A percentile compares a stretch with the other conserved stretches of the same genome.
These are phyloP conservation scores for Vickermania ingenoplastis DNA, from an alignment of 208 protist species.

Conservation along the genomic window DNA sequence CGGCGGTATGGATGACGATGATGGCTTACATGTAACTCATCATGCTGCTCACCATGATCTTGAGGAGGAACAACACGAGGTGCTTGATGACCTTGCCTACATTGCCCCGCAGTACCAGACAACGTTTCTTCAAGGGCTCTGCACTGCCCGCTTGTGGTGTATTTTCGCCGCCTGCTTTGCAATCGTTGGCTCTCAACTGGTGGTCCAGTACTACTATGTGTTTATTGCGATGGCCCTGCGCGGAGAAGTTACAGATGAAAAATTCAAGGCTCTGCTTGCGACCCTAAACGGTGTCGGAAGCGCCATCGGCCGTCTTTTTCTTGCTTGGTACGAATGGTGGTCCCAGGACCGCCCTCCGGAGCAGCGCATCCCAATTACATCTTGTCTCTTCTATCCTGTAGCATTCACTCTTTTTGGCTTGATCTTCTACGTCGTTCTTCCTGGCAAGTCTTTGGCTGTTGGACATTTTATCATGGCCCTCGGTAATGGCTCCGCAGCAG, in stretches of 20 bases:
- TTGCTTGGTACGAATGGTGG: conserved; percentile 20
- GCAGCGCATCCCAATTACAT: conserved; percentile 13
- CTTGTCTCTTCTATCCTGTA: conserved; percentile 11
- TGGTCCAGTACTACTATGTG: conserved; percentile 21
- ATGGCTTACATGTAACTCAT: background rate
- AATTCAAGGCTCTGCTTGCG: conserved; percentile 14
- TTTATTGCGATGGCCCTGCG: conserved; percentile 19
- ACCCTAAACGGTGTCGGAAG: conserved; percentile 16
- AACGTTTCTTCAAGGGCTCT: conserved; percentile 16
- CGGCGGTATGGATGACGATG: conserved; percentile 5
- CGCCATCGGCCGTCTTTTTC: conserved; percentile 14
- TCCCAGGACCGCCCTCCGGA: conserved; percentile 15
- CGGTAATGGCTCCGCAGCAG: conserved; percentile 10
- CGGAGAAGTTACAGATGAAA: conserved; percentile 9
- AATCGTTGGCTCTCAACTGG: conserved; percentile 12
- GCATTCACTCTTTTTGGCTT: background rate
- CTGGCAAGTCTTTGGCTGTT: background rate
- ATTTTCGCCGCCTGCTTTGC: conserved; percentile 15
- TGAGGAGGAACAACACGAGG: background rate
- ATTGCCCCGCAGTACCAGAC: conserved; percentile 25
- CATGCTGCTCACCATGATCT: background rate
- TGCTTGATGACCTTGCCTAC: conserved; percentile 10
- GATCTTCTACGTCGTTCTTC: conserved; percentile 5
- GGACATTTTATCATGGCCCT: conserved; percentile 11
- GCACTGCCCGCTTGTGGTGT: conserved; percentile 18